Conservation (phyloP, 73 alveolate species). For the Paramecium sonneborni region DNA sequence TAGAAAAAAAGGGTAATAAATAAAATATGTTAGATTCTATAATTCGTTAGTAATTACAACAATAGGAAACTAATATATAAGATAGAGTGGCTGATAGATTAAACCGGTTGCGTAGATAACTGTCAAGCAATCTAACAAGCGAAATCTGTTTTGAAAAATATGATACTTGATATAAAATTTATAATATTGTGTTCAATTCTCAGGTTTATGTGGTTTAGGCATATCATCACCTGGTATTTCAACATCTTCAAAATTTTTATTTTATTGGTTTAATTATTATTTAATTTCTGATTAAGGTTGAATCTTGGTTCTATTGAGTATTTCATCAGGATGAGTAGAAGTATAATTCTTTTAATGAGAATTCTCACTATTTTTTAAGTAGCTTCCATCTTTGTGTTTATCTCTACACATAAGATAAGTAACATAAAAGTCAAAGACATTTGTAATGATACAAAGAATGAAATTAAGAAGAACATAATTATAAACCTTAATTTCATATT, state of each 20-base stretch:
- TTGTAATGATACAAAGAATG: not conserved
- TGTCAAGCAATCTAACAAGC: not conserved
- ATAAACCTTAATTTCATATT: not conserved
- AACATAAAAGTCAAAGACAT: not conserved
- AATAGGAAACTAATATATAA: not conserved
- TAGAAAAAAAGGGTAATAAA: not conserved
- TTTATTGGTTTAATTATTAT: not conserved
- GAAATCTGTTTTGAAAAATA: not conserved
- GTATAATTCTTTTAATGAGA: not conserved
- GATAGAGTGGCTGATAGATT: not conserved
- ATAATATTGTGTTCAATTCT: not conserved
- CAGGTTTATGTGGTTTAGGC: not conserved
- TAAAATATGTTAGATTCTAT: not conserved
- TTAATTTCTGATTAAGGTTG: not conserved
- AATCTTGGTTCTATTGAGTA: not conserved
- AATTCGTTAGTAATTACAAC: not conserved
- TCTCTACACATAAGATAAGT: constrained; percentile 23
- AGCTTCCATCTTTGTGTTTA: not conserved
- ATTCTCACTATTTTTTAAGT: not conserved
- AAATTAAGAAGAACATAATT: constrained; percentile 3
- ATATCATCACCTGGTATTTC: constrained; percentile 20
- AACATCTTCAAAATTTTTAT: not conserved
- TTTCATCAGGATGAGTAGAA: constrained; percentile 16
- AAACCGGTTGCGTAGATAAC: not conserved
- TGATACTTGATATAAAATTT: not conserved